These are phyloP conservation scores for Rhypophila decipiens DNA, from an alignment of 495 filamentous ascomycete species.

Conservation along the genomic window DNA sequence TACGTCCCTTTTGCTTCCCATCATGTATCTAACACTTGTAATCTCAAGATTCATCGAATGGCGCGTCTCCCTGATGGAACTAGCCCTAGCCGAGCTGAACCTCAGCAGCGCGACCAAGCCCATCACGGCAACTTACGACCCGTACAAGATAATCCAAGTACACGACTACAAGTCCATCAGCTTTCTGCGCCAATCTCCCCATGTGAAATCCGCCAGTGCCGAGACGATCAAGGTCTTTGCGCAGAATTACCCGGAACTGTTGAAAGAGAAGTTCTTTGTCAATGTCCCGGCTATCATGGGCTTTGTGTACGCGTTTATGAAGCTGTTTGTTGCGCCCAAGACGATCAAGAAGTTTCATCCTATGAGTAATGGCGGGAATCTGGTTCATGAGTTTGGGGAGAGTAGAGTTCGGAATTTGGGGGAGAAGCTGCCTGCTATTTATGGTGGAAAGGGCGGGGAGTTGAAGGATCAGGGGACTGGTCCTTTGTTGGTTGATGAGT, in stretches of 20 bases:
- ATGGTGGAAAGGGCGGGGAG: constrained; percentile 63
- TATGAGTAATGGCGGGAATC: constrained; percentile 64
- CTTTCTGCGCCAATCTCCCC: constrained; percentile 68
- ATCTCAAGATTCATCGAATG: constrained; percentile 66
- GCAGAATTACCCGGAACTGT: constrained; percentile 77
- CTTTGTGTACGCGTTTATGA: constrained; percentile 76
- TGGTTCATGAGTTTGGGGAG: constrained; percentile 55
- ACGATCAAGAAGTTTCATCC: constrained; percentile 82
- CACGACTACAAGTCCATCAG: constrained; percentile 83
- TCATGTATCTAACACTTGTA: constrained; percentile 10
- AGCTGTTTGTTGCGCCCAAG: constrained; percentile 68
- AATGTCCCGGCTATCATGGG: constrained; percentile 85
- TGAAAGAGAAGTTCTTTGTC: constrained; percentile 86
- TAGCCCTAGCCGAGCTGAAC: constrained; percentile 62
- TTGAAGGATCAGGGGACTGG: constrained; percentile 32
- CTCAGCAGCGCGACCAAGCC: constrained; percentile 57
- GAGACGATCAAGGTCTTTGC: constrained; percentile 73
- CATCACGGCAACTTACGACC: constrained; percentile 72
- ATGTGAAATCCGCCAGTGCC: constrained; percentile 62
- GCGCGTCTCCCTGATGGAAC: constrained; percentile 83
- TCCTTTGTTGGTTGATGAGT: constrained; percentile 18
- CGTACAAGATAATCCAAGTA: constrained; percentile 81
- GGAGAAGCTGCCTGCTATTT: constrained; percentile 58
- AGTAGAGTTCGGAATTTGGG: constrained; percentile 44
- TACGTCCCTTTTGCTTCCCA: not conserved